Evolutionary conservation across 2,329 filamentous ascomycete species (phyloP).

Genomic region (Colletotrichum lini): DNA sequence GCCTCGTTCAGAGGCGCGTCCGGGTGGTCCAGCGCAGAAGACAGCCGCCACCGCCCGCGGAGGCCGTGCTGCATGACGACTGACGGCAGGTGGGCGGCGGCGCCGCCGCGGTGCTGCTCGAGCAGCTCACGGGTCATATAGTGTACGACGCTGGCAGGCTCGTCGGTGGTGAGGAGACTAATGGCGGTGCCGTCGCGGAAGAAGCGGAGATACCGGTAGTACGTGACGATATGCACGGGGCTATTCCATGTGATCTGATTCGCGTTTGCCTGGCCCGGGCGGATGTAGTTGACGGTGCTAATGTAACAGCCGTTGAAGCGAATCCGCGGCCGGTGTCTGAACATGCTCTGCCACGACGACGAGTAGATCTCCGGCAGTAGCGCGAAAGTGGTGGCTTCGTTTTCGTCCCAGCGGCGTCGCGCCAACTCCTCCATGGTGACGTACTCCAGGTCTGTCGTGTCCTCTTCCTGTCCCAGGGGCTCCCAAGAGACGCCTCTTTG

Average conservation of each 20-base stretch:
- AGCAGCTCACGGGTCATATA: conserved; percentile 82
- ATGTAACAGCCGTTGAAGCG: conserved; percentile 98
- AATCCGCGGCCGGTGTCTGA: conserved; percentile 85
- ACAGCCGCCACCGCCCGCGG: conserved; percentile 62
- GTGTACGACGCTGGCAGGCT: conserved; percentile 90
- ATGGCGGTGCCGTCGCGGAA: conserved; percentile 90
- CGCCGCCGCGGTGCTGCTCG: conserved; percentile 56
- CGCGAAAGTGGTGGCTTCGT: conserved; percentile 54
- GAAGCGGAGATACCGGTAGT: conserved; percentile 97
- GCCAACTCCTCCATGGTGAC: conserved; percentile 56
- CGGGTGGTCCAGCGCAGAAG: conserved; percentile 52
- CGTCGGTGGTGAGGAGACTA: conserved; percentile 83
- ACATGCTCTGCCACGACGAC: conserved; percentile 77
- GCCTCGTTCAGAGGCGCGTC: conserved; percentile 53
- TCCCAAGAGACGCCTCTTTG: conserved; percentile 72
- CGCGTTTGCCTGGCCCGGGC: conserved; percentile 80
- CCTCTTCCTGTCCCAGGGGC: conserved; percentile 58
- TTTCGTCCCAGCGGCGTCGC: conserved; percentile 51
- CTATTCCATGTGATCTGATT: conserved; percentile 82
- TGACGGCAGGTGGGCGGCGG: conserved; percentile 55
- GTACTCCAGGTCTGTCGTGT: conserved; percentile 50
- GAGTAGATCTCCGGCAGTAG: conserved; percentile 63
- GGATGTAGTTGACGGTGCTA: conserved; percentile 94
- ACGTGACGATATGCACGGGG: conserved; percentile 95
- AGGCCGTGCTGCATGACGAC: conserved; percentile 78